Base-by-base conservation (phyloP, 2,329 filamentous ascomycete species). In the Exophiala oligosperma region DNA sequence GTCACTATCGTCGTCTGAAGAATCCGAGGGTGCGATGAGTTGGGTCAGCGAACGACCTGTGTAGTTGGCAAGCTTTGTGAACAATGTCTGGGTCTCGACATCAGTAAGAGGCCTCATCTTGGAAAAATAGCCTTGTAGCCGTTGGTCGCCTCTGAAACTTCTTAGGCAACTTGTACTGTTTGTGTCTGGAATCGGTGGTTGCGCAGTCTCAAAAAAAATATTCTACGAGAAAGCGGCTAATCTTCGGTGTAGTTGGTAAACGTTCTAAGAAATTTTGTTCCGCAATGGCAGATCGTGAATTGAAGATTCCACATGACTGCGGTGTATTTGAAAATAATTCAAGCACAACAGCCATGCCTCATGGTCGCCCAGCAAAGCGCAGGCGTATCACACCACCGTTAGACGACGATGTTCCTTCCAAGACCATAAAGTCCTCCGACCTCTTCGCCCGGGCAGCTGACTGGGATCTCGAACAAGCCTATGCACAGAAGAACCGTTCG, bases 41-140 rank as follows among this genome's bases (percentile, higher is more conserved):
- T 91, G 87, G 75, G 92, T 93, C 67, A 97, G 83, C 17, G 90
- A 92, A 68, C 84, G 85, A 66, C 92, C 92, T 24, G 90, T 94
- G 80, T 97, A 99, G 74, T 92, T 90, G 58, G 94, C 94, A 41
- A 99, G 85, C 80, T 97, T 96, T 67, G 88, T 84, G 76, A 97
- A 95, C 68, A 97, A 85, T 1, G 89, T 90, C 73, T 90, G 72
- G 8, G 76, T 79, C 64, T 81, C 79, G 54, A 73, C 62, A 62
- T 87, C 91, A 56, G 91, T 94, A 66, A 96, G 84, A 52, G 88
- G 84, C 56, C 91, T 85, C 91, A 96, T 95, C 48, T 68, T 84
- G 70, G 49, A 32, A 11, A n/a, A 12, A 5, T 24, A 37, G 17
- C 47, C 12, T 21, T 35, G 26, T 17, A 41, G 26, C 17, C 17